Percentiles rank a stretch among this genome's conserved stretches.
phyloP scores from a whole-genome alignment of 78 protist genomes.

The Chrysochromulina parva region DNA sequence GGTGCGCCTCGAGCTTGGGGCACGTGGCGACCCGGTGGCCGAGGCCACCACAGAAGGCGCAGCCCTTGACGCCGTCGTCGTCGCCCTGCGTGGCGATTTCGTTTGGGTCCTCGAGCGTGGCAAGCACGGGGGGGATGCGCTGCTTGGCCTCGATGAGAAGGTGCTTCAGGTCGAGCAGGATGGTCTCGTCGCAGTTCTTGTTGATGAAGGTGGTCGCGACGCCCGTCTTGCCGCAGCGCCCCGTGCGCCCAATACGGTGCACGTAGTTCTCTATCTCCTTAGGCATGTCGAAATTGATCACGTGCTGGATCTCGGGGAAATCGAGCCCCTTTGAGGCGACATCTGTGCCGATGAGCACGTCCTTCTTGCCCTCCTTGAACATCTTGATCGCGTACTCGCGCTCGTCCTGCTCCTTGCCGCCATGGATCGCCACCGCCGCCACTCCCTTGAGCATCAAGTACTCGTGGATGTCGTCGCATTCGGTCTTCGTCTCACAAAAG shows the following conservation, averaged over 20 bases:
- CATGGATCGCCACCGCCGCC: slow-evolving; percentile 64
- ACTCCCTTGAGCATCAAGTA: slow-evolving; percentile 87
- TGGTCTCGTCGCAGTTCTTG: slow-evolving; percentile 62
- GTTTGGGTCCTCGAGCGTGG: slow-evolving; percentile 31
- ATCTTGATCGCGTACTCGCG: slow-evolving; percentile 83
- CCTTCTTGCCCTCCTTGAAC: slow-evolving; percentile 70
- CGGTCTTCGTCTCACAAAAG: slow-evolving; percentile 89
- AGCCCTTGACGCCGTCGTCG: not conserved
- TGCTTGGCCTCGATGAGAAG: slow-evolving; percentile 94
- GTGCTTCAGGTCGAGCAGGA: slow-evolving; percentile 89
- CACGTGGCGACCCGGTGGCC: slow-evolving; percentile 92
- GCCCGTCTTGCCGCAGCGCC: slow-evolving; percentile 94
- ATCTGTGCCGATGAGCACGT: slow-evolving; percentile 91
- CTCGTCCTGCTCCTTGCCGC: slow-evolving; percentile 89
- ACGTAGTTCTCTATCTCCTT: slow-evolving; percentile 92
- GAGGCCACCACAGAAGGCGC: slow-evolving; percentile 92
- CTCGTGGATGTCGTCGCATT: slow-evolving; percentile 97
- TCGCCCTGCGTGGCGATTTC: not conserved
- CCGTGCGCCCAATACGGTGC: slow-evolving; percentile 58
- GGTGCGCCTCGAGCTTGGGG: slow-evolving; percentile 70
- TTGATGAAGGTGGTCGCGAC: slow-evolving; percentile 84
- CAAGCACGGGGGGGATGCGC: slow-evolving; percentile 57
- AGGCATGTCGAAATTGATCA: slow-evolving; percentile 94
- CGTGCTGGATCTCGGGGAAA: slow-evolving; percentile 91
- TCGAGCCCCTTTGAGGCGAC: slow-evolving; percentile 85